Conservation (phyloP, 139 green algal genomes). For the Chlamydomonas applanata region DNA sequence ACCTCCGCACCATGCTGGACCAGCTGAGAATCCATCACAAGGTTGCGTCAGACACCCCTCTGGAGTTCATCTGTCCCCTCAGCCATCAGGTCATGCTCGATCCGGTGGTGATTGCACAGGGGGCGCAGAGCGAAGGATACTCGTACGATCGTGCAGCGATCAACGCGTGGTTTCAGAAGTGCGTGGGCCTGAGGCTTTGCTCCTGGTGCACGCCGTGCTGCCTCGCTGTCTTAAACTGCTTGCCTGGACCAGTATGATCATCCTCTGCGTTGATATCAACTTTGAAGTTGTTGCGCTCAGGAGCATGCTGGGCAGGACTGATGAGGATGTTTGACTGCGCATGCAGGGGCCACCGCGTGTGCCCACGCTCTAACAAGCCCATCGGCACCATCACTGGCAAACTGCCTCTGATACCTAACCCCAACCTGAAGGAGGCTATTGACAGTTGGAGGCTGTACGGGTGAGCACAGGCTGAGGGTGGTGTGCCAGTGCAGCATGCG, state of each 20-base stretch:
- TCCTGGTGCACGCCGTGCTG: too few relatives aligned
- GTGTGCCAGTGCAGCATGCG: too few relatives aligned
- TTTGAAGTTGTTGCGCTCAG: too few relatives aligned
- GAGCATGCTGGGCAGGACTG: too few relatives aligned
- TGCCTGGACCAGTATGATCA: too few relatives aligned
- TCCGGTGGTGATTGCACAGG: slow-evolving; percentile 3
- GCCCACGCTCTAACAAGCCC: slow-evolving; percentile 1
- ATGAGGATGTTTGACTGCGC: too few relatives aligned
- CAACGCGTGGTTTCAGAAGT: slow-evolving; percentile 5
- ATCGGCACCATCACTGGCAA: background rate
- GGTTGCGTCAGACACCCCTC: background rate
- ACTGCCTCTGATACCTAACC: background rate
- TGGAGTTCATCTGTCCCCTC: slow-evolving; percentile 6
- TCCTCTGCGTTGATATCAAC: too few relatives aligned
- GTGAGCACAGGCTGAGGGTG: too few relatives aligned
- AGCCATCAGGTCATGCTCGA: slow-evolving; percentile 6
- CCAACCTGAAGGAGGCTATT: slow-evolving; percentile 13
- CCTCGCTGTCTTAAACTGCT: too few relatives aligned
- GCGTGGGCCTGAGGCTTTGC: background rate
- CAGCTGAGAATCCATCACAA: background rate
- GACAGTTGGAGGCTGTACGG: background rate
- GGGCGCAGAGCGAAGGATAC: background rate
- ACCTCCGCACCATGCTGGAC: slow-evolving; percentile 12
- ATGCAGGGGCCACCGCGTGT: slow-evolving; percentile 10
- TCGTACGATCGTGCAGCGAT: slow-evolving; percentile 2